Evolutionary conservation across 345 rosid genomes (phyloP).

Genomic region (Salix viminalis): DNA sequence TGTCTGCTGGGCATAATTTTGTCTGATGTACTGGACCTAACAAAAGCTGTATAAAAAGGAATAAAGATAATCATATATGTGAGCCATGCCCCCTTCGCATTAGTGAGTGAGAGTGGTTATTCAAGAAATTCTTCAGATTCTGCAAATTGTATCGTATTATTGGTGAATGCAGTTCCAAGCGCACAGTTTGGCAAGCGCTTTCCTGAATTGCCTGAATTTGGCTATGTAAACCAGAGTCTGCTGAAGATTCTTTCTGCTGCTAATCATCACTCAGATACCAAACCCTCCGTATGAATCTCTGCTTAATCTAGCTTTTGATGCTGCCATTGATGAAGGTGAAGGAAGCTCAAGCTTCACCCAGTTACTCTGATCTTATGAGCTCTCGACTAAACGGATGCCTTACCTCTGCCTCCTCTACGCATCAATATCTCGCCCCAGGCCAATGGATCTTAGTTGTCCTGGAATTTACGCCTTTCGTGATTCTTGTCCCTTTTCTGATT

Average conservation of each 20-base stretch:
- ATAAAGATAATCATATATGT: too few relatives aligned
- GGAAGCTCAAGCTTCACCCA: neutral
- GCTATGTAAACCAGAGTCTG: slow-evolving; percentile 13
- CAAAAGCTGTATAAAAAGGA: too few relatives aligned
- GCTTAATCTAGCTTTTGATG: neutral
- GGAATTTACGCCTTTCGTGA: neutral
- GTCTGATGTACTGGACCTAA: too few relatives aligned
- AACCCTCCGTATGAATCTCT: neutral
- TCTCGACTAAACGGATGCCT: neutral
- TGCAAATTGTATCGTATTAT: slow-evolving; percentile 26
- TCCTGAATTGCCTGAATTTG: neutral
- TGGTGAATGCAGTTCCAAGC: slow-evolving; percentile 2
- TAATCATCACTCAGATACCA: neutral
- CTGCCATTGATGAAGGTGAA: neutral
- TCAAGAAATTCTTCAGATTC: slow-evolving; percentile 33
- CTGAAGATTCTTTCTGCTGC: slow-evolving; percentile 15
- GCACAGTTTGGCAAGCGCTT: slow-evolving; percentile 17
- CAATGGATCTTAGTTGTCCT: neutral
- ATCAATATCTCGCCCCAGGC: neutral
- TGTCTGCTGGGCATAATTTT: neutral
- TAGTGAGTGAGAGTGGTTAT: slow-evolving; percentile 21
- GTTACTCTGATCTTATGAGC: neutral
- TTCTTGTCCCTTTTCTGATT: neutral
- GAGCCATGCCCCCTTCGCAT: neutral
- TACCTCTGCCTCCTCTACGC: neutral